Base-by-base conservation (phyloP, 106 monocot genomes). In the Hemerocallis citrina region DNA sequence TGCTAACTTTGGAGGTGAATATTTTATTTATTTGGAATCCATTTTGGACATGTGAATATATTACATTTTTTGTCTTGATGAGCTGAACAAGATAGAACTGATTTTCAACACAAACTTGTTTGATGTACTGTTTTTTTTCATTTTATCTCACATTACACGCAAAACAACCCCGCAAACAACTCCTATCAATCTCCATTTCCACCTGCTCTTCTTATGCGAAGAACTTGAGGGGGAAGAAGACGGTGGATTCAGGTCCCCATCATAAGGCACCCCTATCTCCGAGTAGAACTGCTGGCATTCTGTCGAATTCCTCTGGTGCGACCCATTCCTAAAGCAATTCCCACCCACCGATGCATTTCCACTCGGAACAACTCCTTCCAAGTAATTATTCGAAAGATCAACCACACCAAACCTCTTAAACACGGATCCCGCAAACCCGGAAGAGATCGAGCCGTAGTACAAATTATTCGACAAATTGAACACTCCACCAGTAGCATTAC, bases 381-480 rank as follows among this genome's bases (percentile, higher is more conserved):
- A 89, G 40, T 85, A 93, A 32, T 93, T 93, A 2, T 23, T 48
- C 0, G 89, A 93, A 45, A 93, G 45, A 70, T 89, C 72, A 14
- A 77, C 71, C 16, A 40, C 48, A 15, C 14, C 23, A 20, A 74
- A 69, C 48, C 41, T 68, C 9, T 25, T 25, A 44, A 61, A 29
- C 30, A 88, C 58, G 37, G 75, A 11, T 22, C 10, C 7, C 1
- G 21, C 33, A 37, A 74, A 71, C 1, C 66, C 39, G 3, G 63
- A 25, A 41, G 85, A 62, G 12, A 93, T 34, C 0, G 30, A 15
- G 1, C 88, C 81, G 41, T 93, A 88, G 50, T 49, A 88, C 8
- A 73, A 43, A 62, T 92, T 92, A 57, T 73, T 51, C 0, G 92
- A 88, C n/a, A 92, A 36, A 64, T 84, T 69, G 24, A 85, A 66